Conservation (phyloP, 495 filamentous ascomycete species). For the Diplogelasinospora grovesii region DNA sequence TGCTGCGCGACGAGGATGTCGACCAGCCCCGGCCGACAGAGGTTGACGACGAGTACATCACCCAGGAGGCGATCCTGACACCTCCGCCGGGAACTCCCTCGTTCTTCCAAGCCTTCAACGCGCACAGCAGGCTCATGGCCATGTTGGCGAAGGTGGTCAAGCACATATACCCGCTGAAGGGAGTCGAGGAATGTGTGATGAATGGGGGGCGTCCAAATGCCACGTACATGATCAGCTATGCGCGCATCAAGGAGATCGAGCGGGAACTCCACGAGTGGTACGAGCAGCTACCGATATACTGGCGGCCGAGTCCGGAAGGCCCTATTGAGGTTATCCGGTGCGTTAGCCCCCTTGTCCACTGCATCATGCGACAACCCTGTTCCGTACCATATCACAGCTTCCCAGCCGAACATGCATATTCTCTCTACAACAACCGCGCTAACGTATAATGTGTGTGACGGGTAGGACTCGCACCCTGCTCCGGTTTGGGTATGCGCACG, state of each 20-base stretch:
- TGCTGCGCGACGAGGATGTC: constrained; percentile 81
- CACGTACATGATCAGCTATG: constrained; percentile 78
- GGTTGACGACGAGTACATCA: constrained; percentile 91
- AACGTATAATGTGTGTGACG: constrained; percentile 54
- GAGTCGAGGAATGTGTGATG: constrained; percentile 50
- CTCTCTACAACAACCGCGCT: not conserved
- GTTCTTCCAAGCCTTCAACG: constrained; percentile 74
- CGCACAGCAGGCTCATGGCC: constrained; percentile 69
- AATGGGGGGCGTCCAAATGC: constrained; percentile 30
- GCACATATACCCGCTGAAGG: constrained; percentile 85
- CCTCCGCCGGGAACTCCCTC: constrained; percentile 73
- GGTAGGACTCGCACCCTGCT: constrained; percentile 83
- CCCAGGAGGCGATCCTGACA: constrained; percentile 60
- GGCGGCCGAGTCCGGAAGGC: constrained; percentile 70
- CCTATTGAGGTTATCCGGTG: constrained; percentile 71
- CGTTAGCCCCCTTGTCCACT: constrained; percentile 14
- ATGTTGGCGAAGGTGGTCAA: constrained; percentile 81
- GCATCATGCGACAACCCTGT: constrained; percentile 3
- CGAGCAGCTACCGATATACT: constrained; percentile 64
- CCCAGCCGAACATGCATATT: no score
- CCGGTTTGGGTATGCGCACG: constrained; percentile 80
- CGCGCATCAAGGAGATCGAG: constrained; percentile 86
- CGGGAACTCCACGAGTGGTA: constrained; percentile 78
- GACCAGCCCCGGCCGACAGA: constrained; percentile 82
- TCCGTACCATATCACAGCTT: no score